Evolutionary conservation across 441 rosid genomes (phyloP), one percentile per base, ranked within the genome.

Genomic region (Raphanus hybrid): DNA sequence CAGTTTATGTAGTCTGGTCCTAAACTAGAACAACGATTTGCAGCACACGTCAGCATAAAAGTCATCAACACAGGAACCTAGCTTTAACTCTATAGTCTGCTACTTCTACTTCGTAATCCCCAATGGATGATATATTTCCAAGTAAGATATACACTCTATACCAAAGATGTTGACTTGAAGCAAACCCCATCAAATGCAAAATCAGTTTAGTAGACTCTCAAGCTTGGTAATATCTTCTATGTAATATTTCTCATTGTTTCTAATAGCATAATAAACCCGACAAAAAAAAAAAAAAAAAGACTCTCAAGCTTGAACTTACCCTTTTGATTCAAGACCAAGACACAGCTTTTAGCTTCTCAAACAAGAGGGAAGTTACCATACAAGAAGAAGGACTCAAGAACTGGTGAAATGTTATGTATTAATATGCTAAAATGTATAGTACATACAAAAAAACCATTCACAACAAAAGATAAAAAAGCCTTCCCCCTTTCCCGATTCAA

Each of bases 401-500:
- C 2, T 16, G 64, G 76, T 57, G 75, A 45, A 50, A 70, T 8
- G 6, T 75, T 20, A 52, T 64, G 58, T 71, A 59, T 65, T 67
- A 67, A 72, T 43, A 74, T 7, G 78, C 72, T 69, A 39, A 23
- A 71, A 29, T 45, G 76, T 71, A 75, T 75, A 58, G 66, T 71
- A 71, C 37, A 64, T 74, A 69, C 71, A 79, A 74, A 43, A 74
- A 43, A 20, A 59, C 78, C 12, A 64, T 79, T 64, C 82, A 79
- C 82, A 79, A 18, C 58, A 52, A 50, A 23, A 23, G 26, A 23
- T 23, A 23, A 23, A 23, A 77, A 66, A 52, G 3, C n/a, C 15
- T 62, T 75, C 69, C 80, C 81, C 83, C 82, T 74, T 14, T 81
- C 74, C 43, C 9, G 15, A 52, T 54, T 69, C 60, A 59, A 39